Percentiles rank a stretch among this genome's conserved stretches.
Evolutionary conservation across 1,284 basidiomycete species (phyloP).

Genomic region (Cutaneotrichosporon sp.): DNA sequence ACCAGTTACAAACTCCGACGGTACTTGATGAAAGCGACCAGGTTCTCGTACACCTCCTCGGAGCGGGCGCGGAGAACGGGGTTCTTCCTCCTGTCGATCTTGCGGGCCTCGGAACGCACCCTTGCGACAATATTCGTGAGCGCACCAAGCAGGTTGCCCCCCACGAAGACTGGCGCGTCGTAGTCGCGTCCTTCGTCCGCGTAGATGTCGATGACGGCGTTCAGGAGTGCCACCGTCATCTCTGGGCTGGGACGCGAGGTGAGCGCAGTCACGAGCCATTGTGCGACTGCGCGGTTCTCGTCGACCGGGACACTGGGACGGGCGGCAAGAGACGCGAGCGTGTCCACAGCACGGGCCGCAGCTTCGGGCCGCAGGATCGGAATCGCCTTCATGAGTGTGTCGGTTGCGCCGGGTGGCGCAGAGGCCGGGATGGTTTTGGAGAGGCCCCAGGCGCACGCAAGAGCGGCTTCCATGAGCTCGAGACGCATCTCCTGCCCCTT

Average conservation of each 20-base stretch:
- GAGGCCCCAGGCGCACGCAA: constrained; percentile 50
- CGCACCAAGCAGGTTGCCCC: constrained; percentile 55
- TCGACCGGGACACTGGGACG: constrained; percentile 58
- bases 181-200: constrained; percentile 81
- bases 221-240: constrained; percentile 70
- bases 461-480: constrained; percentile 45
- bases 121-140: constrained; percentile 58
- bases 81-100: constrained; percentile 53
- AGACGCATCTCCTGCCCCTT: constrained; percentile 47
- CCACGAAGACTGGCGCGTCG: constrained; percentile 70
- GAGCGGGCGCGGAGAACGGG: constrained; percentile 48
- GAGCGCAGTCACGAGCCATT: constrained; percentile 40
- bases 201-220: constrained; percentile 88
- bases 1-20: constrained; percentile 50
- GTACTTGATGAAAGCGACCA: constrained; percentile 85
- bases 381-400: constrained; percentile 63
- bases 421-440: constrained; percentile 26
- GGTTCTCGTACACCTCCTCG: constrained; percentile 63
- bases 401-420: constrained; percentile 53
- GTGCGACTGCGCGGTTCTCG: constrained; percentile 54
- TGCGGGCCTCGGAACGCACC: constrained; percentile 58
- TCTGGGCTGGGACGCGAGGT: constrained; percentile 57
- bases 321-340: constrained; percentile 73
- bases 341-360: constrained; percentile 71
- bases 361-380: constrained; percentile 56